Evolutionary conservation across 2,329 filamentous ascomycete genomes (phyloP), one percentile per base, ranked within the genome.

Genomic region (Domatiomyces catenatus): DNA sequence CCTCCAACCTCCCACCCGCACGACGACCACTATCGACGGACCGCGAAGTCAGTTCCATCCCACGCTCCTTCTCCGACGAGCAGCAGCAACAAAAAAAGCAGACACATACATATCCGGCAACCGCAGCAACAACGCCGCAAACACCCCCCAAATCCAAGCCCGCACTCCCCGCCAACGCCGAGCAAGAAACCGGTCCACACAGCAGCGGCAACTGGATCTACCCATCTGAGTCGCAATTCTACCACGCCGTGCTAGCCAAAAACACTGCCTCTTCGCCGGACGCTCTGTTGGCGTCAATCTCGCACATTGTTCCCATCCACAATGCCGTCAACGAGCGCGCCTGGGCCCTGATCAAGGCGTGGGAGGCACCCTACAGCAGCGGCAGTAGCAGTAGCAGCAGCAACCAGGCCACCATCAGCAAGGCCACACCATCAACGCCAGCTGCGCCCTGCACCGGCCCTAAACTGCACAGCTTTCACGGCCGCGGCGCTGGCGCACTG

Each of bases 311-410:
- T 79, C 61, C 92, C 88, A 2, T 96, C 96, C 92, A 98, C 70
- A 98, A 98, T 65, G 92, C 92, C 44, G 92, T 98, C 55, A 98
- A 98, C 68, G 92, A 98, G 75, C 76, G 86, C 43, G 92, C 92
- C 0, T 98, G 92, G 92, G 75, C 79, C 55, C 85, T 96, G 70
- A 96, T 98, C 58, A 79, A 85, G 59, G 72, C 77, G 44, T 98
- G 92, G 92, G 92, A 98, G 69, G 32, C 32, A 12, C 32, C 32
- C 4, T 39, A 39, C 12, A 39, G 2, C 32, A 39, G 22, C 3
- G 5, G 36, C 8, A 39, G 10, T 12, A 15, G 32, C 19, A 24
- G 3, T 3, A 32, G 8, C 24, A 24, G 2, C 8, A 32, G 18
- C 15, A 45, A 15, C 44, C 83, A 82, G 0, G 85, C 77, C 53